Evolutionary conservation across 1,284 basidiomycete genomes (phyloP).

Genomic region (Fomitiporia mediterranea): DNA sequence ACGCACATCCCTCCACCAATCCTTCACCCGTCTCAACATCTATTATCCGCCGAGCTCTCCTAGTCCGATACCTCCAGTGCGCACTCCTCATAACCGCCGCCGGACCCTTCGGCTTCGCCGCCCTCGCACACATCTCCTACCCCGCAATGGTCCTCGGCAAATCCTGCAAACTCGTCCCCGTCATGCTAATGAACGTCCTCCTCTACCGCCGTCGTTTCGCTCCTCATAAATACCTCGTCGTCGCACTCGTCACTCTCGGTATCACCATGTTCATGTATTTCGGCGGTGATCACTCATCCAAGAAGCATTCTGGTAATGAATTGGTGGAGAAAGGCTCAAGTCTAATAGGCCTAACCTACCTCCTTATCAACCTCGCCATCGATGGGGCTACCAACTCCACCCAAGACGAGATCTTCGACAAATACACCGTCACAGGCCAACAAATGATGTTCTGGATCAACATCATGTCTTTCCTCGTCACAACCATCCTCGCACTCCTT

Average conservation of each 20-base stretch:
- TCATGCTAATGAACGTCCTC: conserved; percentile 92
- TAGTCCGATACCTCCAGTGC: conserved; percentile 77
- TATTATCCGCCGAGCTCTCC: conserved; percentile 44
- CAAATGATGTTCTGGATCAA: conserved; percentile 99
- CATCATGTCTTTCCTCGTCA: conserved; percentile 71
- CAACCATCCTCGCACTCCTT: conserved; percentile 60
- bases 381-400: conserved; percentile 98
- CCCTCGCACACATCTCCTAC: conserved; percentile 94
- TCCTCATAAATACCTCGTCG: conserved; percentile 91
- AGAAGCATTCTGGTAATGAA: conserved; percentile 35
- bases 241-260: conserved; percentile 86
- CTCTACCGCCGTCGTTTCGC: conserved; percentile 89
- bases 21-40: conserved; percentile 24
- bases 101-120: conserved; percentile 92
- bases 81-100: conserved; percentile 87
- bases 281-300: conserved; percentile 53
- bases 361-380: conserved; percentile 82
- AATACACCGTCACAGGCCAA: conserved; percentile 79
- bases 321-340: conserved; percentile 38
- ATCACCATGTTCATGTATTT: conserved; percentile 96
- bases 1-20: conserved; percentile 28
- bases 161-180: conserved; percentile 96
- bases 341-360: conserved; percentile 64
- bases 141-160: conserved; percentile 98
- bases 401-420: conserved; percentile 93